Conservation (phyloP, 106 monocot genomes). For the Phalaenopsis aphrodite region DNA sequence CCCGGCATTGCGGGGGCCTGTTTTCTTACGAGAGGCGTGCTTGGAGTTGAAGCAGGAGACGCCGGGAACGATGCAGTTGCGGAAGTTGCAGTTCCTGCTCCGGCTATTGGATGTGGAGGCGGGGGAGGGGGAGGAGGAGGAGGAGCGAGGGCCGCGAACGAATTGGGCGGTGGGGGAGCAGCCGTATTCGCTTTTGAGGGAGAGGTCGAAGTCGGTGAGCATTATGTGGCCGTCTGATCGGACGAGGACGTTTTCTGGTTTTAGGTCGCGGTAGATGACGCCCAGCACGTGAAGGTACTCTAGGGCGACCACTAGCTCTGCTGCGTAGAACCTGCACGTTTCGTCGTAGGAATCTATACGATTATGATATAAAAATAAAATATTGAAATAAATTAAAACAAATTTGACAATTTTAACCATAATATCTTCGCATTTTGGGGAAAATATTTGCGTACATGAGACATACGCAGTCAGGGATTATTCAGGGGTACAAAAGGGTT, state of each 20-base stretch:
- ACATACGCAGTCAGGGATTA: too few relatives aligned
- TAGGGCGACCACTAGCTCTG: conserved; percentile 74
- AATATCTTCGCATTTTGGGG: too few relatives aligned
- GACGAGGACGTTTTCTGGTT: conserved; percentile 84
- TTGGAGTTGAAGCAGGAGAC: conserved; percentile 46
- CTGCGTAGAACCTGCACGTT: conserved; percentile 53
- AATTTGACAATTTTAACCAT: too few relatives aligned
- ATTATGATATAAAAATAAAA: too few relatives aligned
- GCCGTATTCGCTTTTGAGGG: conserved; percentile 40
- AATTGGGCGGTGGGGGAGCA: conserved; percentile 49
- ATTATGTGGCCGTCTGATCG: conserved; percentile 58
- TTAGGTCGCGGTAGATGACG: conserved; percentile 67
- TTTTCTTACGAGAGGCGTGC: conserved; percentile 7
- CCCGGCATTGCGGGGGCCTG: conserved; percentile 1
- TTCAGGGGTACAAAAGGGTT: too few relatives aligned
- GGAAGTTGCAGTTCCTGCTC: conserved; percentile 44
- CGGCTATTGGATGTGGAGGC: background rate
- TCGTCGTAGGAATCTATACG: too few relatives aligned
- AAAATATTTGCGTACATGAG: too few relatives aligned
- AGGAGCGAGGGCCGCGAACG: conserved; percentile 25
- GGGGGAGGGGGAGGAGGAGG: background rate
- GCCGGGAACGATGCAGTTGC: conserved; percentile 61
- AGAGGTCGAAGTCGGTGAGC: conserved; percentile 55
- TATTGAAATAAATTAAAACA: too few relatives aligned
- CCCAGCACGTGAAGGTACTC: conserved; percentile 89